A percentile compares a stretch with the other conserved stretches of the same genome.
Conservation (phyloP, 305 asterid species). For the Rubia occidens region DNA sequence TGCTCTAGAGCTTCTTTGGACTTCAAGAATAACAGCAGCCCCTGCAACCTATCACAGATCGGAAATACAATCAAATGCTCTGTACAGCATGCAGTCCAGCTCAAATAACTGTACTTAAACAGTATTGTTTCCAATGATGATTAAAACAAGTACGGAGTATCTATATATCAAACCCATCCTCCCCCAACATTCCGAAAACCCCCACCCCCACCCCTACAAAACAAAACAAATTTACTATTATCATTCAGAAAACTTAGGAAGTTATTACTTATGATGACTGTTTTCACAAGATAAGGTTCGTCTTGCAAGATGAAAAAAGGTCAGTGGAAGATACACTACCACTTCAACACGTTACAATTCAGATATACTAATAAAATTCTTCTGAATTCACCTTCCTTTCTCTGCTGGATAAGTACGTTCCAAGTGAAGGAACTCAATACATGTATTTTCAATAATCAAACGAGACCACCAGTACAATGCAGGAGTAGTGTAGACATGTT, state of each 20-base stretch:
- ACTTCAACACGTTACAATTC: background rate
- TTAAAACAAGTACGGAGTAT: background rate
- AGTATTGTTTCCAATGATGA: background rate
- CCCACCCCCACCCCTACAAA: background rate
- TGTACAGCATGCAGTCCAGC: background rate
- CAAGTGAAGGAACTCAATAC: background rate
- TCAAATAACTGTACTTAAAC: background rate
- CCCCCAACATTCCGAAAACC: background rate
- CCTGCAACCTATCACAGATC: conserved; percentile 51
- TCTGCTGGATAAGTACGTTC: background rate
- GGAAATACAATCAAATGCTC: conserved; percentile 3
- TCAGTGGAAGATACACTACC: background rate
- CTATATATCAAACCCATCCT: background rate
- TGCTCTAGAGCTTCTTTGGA: conserved; percentile 63
- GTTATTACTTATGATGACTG: background rate
- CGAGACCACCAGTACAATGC: background rate
- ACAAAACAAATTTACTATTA: background rate
- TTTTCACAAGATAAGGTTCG: background rate
- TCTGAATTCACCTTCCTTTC: background rate
- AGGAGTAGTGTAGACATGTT: background rate
- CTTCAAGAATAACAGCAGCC: conserved; percentile 54
- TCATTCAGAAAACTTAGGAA: background rate
- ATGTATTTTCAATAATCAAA: background rate
- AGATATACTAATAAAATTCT: background rate
- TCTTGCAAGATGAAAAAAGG: background rate